Conservation (phyloP, 805 yeast genomes). For the Pichia gijzeniarum region DNA sequence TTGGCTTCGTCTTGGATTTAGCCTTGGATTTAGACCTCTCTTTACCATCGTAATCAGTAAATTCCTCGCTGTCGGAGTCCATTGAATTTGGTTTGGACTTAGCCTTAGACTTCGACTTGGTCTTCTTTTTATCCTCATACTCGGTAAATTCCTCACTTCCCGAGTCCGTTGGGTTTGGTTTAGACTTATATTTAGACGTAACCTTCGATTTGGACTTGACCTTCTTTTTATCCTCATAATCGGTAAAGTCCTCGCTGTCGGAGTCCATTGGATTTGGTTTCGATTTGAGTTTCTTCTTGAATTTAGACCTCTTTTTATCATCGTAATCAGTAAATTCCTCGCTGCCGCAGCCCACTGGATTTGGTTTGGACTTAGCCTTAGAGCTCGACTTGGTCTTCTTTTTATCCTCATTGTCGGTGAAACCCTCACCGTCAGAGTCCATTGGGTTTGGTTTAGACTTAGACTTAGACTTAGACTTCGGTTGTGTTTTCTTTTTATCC, state of each 20-base stretch:
- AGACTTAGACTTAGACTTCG: neutral
- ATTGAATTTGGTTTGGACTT: neutral
- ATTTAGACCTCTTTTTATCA: neutral
- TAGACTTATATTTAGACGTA: neutral
- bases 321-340: neutral
- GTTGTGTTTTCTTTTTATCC: neutral
- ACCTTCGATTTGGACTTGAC: neutral
- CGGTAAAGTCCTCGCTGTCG: neutral
- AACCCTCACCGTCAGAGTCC: constrained; percentile 3
- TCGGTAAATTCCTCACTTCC: constrained; percentile 1
- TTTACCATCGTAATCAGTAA: neutral
- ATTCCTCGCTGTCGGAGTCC: neutral
- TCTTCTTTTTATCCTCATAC: neutral
- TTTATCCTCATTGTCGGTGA: neutral
- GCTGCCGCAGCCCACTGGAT: neutral
- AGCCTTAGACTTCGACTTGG: neutral
- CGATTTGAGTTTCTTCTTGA: neutral
- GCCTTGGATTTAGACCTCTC: neutral
- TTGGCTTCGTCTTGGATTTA: constrained; percentile 1
- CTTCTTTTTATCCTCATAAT: neutral
- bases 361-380: neutral
- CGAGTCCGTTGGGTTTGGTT: constrained; percentile 3
- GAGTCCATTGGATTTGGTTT: neutral
- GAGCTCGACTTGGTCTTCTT: neutral
- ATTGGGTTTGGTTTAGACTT: neutral